Percentiles rank a stretch among this genome's conserved stretches.
These are phyloP conservation scores for Litsea cubeba DNA, from an alignment of 164 flowering plant species.

Conservation along the genomic window DNA sequence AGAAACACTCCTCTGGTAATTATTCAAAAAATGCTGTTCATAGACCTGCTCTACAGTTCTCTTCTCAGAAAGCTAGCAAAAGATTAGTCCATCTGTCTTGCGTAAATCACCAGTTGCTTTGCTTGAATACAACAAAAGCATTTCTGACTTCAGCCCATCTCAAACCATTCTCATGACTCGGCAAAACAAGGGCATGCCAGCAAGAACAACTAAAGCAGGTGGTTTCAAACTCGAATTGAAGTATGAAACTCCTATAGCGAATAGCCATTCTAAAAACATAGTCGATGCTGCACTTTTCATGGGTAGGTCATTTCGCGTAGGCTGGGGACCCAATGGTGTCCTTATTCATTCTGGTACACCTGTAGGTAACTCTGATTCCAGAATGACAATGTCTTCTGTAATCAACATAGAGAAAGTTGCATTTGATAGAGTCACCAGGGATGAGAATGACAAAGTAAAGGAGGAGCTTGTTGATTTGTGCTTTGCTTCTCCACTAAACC, in stretches of 20 bases:
- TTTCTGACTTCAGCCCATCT: slow-evolving; percentile 39
- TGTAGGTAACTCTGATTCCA: slow-evolving; percentile 33
- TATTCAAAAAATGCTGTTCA: not conserved
- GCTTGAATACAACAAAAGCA: slow-evolving; percentile 58
- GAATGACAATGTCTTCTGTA: slow-evolving; percentile 56
- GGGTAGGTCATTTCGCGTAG: slow-evolving; percentile 97
- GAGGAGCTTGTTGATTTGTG: slow-evolving; percentile 69
- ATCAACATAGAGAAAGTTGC: slow-evolving; percentile 87
- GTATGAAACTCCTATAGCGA: slow-evolving; percentile 60
- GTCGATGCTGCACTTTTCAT: slow-evolving; percentile 95
- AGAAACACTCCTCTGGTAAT: slow-evolving; percentile 29
- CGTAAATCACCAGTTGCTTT: slow-evolving; percentile 74
- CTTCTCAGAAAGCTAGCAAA: slow-evolving; percentile 32
- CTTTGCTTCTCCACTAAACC: slow-evolving; percentile 60
- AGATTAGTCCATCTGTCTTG: slow-evolving; percentile 36
- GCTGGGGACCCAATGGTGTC: slow-evolving; percentile 96
- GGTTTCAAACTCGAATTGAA: slow-evolving; percentile 73
- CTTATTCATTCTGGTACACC: slow-evolving; percentile 74
- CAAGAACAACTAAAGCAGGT: slow-evolving; percentile 41
- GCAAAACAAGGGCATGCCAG: slow-evolving; percentile 49
- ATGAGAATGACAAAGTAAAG: slow-evolving; percentile 63
- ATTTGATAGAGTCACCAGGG: slow-evolving; percentile 65
- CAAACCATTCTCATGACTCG: slow-evolving; percentile 68
- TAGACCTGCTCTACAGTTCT: slow-evolving; percentile 34
- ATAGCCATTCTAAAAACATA: slow-evolving; percentile 57